Evolutionary conservation across 2,329 filamentous ascomycete genomes (phyloP).

Genomic region (Paecilomyces sp.): DNA sequence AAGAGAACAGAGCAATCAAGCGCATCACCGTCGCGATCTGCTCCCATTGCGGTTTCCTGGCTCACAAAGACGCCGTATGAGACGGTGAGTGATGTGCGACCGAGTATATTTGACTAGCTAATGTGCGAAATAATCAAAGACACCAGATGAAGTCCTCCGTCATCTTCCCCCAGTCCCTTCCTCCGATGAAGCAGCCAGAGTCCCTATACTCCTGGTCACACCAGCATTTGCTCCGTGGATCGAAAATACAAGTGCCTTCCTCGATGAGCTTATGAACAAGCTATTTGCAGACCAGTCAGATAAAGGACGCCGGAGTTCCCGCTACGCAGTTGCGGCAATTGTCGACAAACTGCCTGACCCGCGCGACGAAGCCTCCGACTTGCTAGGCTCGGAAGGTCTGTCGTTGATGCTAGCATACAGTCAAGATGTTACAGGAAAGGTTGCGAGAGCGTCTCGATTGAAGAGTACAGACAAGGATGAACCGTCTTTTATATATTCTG

Average conservation of each 20-base stretch:
- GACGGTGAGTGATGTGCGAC: constrained; percentile 15
- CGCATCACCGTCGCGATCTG: neutral
- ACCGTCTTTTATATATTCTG: constrained; percentile 23
- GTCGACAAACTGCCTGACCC: constrained; percentile 27
- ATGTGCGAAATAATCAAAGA: constrained; percentile 12
- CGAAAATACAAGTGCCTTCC: constrained; percentile 21
- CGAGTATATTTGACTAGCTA: constrained; percentile 1
- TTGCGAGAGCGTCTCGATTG: constrained; percentile 17
- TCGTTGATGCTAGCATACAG: constrained; percentile 22
- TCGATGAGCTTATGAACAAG: constrained; percentile 21
- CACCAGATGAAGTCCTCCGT: constrained; percentile 21
- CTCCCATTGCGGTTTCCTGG: constrained; percentile 25
- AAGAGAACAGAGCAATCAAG: neutral
- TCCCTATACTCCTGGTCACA: constrained; percentile 30
- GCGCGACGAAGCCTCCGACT: neutral
- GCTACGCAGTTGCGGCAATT: constrained; percentile 27
- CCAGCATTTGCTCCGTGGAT: constrained; percentile 31
- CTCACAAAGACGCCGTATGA: constrained; percentile 21
- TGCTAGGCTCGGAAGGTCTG: constrained; percentile 24
- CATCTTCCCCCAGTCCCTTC: constrained; percentile 14
- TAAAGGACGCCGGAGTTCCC: constrained; percentile 4
- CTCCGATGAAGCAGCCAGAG: constrained; percentile 9
- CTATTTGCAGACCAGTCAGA: constrained; percentile 13
- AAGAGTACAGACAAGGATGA: constrained; percentile 23
- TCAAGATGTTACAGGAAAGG: constrained; percentile 22